A percentile compares a stretch with the other conserved stretches of the same genome.
These are phyloP conservation scores for Geotrichum histeridarum DNA, from an alignment of 1,139 yeast species.

Conservation along the genomic window DNA sequence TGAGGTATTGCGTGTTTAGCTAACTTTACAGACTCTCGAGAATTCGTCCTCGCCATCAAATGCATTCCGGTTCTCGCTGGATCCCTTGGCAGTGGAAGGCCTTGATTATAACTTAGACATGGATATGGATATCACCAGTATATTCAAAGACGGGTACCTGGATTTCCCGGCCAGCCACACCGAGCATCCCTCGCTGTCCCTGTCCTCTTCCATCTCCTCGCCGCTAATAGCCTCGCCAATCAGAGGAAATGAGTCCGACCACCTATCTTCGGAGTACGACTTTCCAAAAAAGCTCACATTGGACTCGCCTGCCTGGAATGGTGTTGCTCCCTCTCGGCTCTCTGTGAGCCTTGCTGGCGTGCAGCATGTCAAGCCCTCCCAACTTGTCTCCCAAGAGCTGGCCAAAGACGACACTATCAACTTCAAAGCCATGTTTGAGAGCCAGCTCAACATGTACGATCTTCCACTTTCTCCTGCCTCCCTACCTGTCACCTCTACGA, in stretches of 20 bases:
- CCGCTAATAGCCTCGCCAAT: slow-evolving; percentile 97
- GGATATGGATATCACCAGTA: neutral
- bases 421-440: neutral
- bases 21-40: neutral
- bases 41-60: neutral
- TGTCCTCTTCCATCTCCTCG: slow-evolving; percentile 82
- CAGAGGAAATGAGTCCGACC: neutral
- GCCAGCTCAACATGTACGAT: neutral
- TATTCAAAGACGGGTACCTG: neutral
- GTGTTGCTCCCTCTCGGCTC: neutral
- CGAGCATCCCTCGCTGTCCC: neutral
- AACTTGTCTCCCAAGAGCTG: neutral
- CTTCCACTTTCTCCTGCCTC: neutral
- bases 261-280: neutral
- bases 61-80: slow-evolving; percentile 14
- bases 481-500: neutral
- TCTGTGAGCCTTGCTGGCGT: neutral
- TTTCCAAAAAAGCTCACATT: neutral
- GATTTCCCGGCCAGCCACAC: neutral
- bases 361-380: neutral
- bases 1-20: neutral
- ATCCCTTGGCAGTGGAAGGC: slow-evolving; percentile 17
- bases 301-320: neutral
- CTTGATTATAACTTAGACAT: slow-evolving; percentile 9
- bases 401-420: neutral